Conservation (phyloP, 192 early-diverging fungal species). For the Umbelopsis sp. region DNA sequence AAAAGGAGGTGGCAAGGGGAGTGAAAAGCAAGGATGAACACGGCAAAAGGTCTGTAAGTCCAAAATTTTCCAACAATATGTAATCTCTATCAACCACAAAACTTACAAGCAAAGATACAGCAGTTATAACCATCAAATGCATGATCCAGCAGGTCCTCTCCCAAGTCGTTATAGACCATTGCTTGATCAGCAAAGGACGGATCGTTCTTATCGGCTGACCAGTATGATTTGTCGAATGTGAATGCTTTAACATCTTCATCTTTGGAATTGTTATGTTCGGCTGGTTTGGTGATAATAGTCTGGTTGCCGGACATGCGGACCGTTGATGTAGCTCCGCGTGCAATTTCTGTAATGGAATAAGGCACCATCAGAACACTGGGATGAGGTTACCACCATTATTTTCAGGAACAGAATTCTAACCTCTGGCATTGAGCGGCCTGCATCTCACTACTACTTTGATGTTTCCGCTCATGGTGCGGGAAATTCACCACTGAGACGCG, state of each 20-base stretch:
- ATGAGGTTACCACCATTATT: background rate
- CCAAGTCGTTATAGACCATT: slow-evolving; percentile 75
- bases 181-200: slow-evolving; percentile 72
- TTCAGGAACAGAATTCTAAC: slow-evolving; percentile 36
- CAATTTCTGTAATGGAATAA: slow-evolving; percentile 45
- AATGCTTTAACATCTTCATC: slow-evolving; percentile 63
- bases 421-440: slow-evolving; percentile 75
- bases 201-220: slow-evolving; percentile 71
- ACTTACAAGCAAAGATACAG: slow-evolving; percentile 90
- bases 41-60: no score
- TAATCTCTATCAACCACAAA: background rate
- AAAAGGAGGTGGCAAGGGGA: no score
- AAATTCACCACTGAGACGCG: no score
- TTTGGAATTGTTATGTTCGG: slow-evolving; percentile 38
- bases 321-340: slow-evolving; percentile 62
- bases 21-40: no score
- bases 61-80: background rate
- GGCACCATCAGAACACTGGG: background rate
- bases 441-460: slow-evolving; percentile 81
- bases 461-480: slow-evolving; percentile 45
- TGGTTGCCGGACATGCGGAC: slow-evolving; percentile 77
- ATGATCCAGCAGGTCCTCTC: slow-evolving; percentile 78
- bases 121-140: slow-evolving; percentile 90
- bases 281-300: slow-evolving; percentile 61
- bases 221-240: slow-evolving; percentile 90